Evolutionary conservation across 331 rosid genomes (phyloP), one percentile per base, ranked within the genome.

Genomic region (Saraca asoca): DNA sequence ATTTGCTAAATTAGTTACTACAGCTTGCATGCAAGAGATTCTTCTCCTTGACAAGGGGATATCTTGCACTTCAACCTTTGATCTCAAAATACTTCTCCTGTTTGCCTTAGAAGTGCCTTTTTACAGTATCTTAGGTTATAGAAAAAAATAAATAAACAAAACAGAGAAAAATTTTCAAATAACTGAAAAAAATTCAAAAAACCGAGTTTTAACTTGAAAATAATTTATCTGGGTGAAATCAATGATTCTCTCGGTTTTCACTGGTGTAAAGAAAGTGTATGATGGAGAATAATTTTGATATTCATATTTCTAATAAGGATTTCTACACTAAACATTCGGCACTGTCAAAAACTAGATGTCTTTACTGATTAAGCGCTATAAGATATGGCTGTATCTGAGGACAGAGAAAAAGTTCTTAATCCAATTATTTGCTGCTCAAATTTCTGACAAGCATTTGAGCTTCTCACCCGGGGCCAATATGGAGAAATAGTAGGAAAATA

Each of bases 401-500:
- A 9, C 16, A 24, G 34, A n/a, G 55, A 29, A 42, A 45, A 45
- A n/a, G 54, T 11, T 6, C 44, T 62, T 37, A 2, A 18, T n/a
- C 35, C 31, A 24, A 24, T 24, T 24, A 24, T 24, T 24, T 24
- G 31, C 2, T 24, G 31, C 31, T 24, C 31, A 3, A 45, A 57
- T 29, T 65, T 65, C 14, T 50, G 13, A 50, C 6, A 48, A 49
- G 12, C 24, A 56, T 49, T 24, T 24, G 31, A 17, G 49, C 11
- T 24, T 57, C 48, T 49, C 14, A 7, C 15, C 66, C 9, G 15
- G 45, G 44, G 71, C 34, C 12, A 59, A 6, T 39, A 18, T 31
- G 51, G 37, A 29, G 12, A 63, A 55, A 45, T 55, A 4, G 58
- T 61, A 66, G 68, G 74, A 46, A 29, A 1, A 3, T 24, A 1